phyloP scores from a whole-genome alignment of 2,329 filamentous ascomycete genomes.

The Sporothrix pseudoabietina region DNA sequence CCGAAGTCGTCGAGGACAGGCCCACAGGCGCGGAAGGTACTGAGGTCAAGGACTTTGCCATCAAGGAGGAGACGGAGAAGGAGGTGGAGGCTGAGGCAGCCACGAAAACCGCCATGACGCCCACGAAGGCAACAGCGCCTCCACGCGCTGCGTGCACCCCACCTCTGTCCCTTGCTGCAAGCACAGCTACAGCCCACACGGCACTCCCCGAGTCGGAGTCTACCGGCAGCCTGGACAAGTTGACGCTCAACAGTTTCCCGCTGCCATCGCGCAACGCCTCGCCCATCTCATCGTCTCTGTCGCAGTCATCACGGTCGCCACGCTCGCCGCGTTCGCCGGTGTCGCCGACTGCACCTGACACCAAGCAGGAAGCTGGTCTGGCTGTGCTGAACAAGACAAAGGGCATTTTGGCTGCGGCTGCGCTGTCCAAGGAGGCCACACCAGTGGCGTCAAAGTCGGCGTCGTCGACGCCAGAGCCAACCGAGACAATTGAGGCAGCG shows the following conservation, averaged over 20 bases:
- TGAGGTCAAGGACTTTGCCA: conserved; percentile 26
- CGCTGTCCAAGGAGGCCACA: neutral
- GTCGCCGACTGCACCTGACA: neutral
- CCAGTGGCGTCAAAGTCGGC: no score
- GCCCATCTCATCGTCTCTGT: neutral
- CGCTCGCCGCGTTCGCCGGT: neutral
- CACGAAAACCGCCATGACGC: neutral
- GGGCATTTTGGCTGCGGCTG: neutral
- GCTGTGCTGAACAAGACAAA: conserved; percentile 22
- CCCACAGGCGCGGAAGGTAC: neutral
- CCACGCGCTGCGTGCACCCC: neutral
- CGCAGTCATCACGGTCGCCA: neutral
- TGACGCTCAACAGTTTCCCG: conserved; percentile 7
- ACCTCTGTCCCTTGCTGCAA: neutral
- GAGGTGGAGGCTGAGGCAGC: no score
- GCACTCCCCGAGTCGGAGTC: conserved; percentile 15
- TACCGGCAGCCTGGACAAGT: neutral
- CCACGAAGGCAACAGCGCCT: neutral
- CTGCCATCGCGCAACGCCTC: conserved; percentile 9
- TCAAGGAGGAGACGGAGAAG: neutral
- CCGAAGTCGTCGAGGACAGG: conserved; percentile 19
- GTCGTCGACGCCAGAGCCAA: neutral
- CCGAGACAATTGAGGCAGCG: neutral
- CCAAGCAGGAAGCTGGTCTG: neutral
- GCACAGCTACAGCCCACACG: neutral